Conservation (phyloP, 2,329 filamentous ascomycete species). For the Pyrenophora seminiperda region DNA sequence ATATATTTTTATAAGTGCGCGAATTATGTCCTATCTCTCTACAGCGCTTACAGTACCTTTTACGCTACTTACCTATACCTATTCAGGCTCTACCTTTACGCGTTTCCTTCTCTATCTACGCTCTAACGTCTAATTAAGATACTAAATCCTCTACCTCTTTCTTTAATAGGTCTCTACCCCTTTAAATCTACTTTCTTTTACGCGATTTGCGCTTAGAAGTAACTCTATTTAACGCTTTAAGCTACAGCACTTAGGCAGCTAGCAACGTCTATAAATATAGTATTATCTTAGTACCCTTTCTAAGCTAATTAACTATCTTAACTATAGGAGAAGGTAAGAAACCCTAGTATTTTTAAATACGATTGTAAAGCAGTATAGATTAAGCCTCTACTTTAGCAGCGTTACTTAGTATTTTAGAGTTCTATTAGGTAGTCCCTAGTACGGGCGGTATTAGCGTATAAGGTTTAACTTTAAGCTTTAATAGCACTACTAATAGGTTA, state of each 20-base stretch:
- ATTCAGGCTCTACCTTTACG: not conserved
- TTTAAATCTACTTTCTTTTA: not conserved
- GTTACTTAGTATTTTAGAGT: not conserved
- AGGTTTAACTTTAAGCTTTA: not conserved
- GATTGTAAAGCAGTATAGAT: not conserved
- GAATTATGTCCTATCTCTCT: not conserved
- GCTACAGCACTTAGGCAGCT: not conserved
- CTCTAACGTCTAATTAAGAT: not conserved
- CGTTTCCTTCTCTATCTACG: not conserved
- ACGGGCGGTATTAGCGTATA: not conserved
- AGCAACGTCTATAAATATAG: not conserved
- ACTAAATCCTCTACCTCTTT: not conserved
- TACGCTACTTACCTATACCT: not conserved
- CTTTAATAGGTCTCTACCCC: not conserved
- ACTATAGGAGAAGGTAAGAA: not conserved
- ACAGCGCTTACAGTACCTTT: slow-evolving; percentile 1
- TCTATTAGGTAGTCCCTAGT: not conserved
- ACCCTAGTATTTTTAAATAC: not conserved
- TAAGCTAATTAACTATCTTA: not conserved
- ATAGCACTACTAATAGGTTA: not conserved
- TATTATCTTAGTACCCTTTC: not conserved
- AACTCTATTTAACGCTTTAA: not conserved
- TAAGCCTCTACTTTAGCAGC: not conserved
- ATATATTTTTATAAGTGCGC: not conserved
- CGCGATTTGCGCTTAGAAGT: not conserved